phyloP scores from a whole-genome alignment of 352 stramenopile genomes.

The Phytophthora ohioensis region DNA sequence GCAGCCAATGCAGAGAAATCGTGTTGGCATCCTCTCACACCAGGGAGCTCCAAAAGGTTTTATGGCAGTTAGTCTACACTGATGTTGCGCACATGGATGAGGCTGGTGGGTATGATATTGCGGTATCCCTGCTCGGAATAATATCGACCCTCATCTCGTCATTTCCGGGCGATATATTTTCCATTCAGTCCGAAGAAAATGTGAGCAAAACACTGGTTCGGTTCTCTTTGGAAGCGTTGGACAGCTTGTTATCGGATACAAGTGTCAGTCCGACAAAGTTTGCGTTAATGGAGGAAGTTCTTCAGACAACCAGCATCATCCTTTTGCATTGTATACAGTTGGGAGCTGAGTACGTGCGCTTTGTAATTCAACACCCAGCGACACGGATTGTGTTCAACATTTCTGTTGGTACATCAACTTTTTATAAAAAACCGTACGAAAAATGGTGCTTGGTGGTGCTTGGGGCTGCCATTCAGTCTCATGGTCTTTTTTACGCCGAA shows the following conservation, averaged over 20 bases:
- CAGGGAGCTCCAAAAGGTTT: constrained; percentile 21
- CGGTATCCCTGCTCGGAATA: constrained; percentile 26
- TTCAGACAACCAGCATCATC: constrained; percentile 34
- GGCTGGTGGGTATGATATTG: constrained; percentile 13
- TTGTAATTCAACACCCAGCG: constrained; percentile 31
- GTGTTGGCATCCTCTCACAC: constrained; percentile 22
- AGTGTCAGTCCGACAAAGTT: constrained; percentile 10
- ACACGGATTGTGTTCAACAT: constrained; percentile 25
- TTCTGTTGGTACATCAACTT: neutral
- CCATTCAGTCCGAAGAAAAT: constrained; percentile 17
- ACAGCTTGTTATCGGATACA: constrained; percentile 1
- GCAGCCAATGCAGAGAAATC: constrained; percentile 27
- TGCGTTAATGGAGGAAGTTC: constrained; percentile 18
- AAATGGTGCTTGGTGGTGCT: constrained; percentile 36
- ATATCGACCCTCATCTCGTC: constrained; percentile 20
- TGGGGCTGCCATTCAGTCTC: constrained; percentile 17
- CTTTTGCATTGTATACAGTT: constrained; percentile 31
- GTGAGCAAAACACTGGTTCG: constrained; percentile 11
- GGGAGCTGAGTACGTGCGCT: constrained; percentile 26
- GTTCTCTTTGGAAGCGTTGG: constrained; percentile 22
- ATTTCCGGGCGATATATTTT: constrained; percentile 22
- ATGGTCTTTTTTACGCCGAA: constrained; percentile 36
- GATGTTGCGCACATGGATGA: constrained; percentile 22
- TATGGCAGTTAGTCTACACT: constrained; percentile 27
- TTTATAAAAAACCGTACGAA: constrained; percentile 10